Conservation (phyloP, 2,329 filamentous ascomycete species). For the Fusarium sp. region DNA sequence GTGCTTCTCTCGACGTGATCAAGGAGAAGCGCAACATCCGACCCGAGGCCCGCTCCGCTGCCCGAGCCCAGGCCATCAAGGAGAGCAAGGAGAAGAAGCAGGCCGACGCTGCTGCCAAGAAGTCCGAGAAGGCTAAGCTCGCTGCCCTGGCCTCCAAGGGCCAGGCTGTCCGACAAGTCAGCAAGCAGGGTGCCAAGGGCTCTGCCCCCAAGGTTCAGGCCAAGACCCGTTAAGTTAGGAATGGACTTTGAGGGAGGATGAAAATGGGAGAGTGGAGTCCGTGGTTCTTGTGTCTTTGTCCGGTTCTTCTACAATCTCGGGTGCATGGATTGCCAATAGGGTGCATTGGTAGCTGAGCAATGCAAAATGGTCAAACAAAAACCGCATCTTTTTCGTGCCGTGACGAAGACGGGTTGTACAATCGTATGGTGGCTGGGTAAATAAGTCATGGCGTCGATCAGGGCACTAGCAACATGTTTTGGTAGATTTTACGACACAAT, state of each 20-base stretch:
- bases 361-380: slow-evolving; percentile 51
- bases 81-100: slow-evolving; percentile 99
- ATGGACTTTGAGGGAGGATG: slow-evolving; percentile 35
- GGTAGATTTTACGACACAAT: slow-evolving; percentile 10
- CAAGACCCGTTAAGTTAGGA: slow-evolving; percentile 75
- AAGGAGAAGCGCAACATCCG: slow-evolving; percentile 97
- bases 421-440: slow-evolving; percentile 21
- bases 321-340: slow-evolving; percentile 57
- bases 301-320: slow-evolving; percentile 57
- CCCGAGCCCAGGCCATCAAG: slow-evolving; percentile 91
- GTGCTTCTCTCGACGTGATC: slow-evolving; percentile 99
- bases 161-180: slow-evolving; percentile 81
- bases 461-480: slow-evolving; percentile 18
- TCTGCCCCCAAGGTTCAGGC: slow-evolving; percentile 85
- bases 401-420: slow-evolving; percentile 29
- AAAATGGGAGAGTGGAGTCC: slow-evolving; percentile 52
- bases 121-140: slow-evolving; percentile 98
- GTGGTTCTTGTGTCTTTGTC: slow-evolving; percentile 58
- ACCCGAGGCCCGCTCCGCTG: slow-evolving; percentile 94
- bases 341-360: slow-evolving; percentile 58
- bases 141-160: slow-evolving; percentile 81
- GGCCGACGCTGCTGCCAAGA: slow-evolving; percentile 89
- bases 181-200: slow-evolving; percentile 98
- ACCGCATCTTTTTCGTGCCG: slow-evolving; percentile 28
- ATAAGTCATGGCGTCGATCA: slow-evolving; percentile 25